Evolutionary conservation across 345 rosid species (phyloP).

Genomic region (Hypericum perforatum): DNA sequence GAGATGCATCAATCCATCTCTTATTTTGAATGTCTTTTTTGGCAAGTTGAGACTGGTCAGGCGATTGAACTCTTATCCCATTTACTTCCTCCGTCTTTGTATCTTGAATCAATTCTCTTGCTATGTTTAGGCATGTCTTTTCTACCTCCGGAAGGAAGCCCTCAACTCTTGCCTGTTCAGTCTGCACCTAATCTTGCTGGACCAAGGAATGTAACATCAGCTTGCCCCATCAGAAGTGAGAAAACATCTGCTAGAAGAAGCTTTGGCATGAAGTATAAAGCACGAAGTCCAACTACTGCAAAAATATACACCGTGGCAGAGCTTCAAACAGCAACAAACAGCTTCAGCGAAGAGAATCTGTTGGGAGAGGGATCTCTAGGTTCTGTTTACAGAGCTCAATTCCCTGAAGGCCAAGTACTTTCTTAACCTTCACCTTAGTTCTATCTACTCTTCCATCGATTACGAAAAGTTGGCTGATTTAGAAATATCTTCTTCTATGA

Average conservation of each 20-base stretch:
- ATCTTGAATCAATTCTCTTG: background rate
- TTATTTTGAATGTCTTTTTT: too few species aligned
- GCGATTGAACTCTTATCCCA: background rate
- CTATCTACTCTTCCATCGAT: background rate
- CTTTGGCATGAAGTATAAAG: slow-evolving; percentile 32
- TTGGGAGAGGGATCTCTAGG: slow-evolving; percentile 84
- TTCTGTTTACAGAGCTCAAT: slow-evolving; percentile 71
- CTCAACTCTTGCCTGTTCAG: slow-evolving; percentile 28
- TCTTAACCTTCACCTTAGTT: background rate
- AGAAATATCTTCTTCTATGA: background rate
- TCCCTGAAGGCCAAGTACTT: slow-evolving; percentile 62
- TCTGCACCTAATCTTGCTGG: slow-evolving; percentile 29
- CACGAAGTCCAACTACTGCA: slow-evolving; percentile 29
- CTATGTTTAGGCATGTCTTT: slow-evolving; percentile 21
- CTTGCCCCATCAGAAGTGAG: slow-evolving; percentile 25
- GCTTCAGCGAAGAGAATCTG: slow-evolving; percentile 63
- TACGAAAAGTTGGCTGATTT: background rate
- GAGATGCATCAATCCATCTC: too few species aligned
- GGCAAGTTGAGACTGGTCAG: too few species aligned
- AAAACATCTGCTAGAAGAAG: slow-evolving; percentile 37
- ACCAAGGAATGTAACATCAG: slow-evolving; percentile 24
- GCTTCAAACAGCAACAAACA: slow-evolving; percentile 65
- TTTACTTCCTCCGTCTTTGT: background rate
- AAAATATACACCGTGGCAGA: slow-evolving; percentile 53
- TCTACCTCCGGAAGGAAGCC: slow-evolving; percentile 36